These are phyloP conservation scores for Mortierella sp. DNA, from an alignment of 371 early-diverging fungal genomes.

Conservation along the genomic window DNA sequence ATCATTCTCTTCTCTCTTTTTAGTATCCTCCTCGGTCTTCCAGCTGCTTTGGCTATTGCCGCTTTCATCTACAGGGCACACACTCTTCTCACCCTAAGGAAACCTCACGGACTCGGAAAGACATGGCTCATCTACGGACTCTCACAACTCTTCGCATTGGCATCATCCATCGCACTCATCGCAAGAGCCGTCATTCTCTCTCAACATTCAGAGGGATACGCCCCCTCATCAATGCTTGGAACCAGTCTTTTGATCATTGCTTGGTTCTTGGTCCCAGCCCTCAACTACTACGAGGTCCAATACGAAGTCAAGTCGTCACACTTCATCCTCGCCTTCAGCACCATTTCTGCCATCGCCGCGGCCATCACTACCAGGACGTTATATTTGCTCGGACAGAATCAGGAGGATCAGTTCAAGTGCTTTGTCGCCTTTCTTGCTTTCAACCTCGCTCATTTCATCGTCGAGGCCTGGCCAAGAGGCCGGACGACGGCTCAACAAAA, in stretches of 20 bases:
- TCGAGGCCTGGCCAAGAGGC: constrained; percentile 33
- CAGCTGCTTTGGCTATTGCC: constrained; percentile 21
- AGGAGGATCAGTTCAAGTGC: constrained; percentile 14
- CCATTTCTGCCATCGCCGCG: constrained; percentile 11
- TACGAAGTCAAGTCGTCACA: constrained; percentile 33
- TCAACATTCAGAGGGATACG: constrained; percentile 8
- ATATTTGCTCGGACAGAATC: background rate
- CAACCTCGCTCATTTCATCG: constrained; percentile 19
- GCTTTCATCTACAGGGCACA: constrained; percentile 6
- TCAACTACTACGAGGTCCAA: constrained; percentile 21
- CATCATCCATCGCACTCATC: constrained; percentile 5
- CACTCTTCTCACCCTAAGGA: constrained; percentile 9
- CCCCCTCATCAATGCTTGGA: constrained; percentile 31
- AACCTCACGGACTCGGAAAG: constrained; percentile 22
- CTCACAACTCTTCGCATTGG: constrained; percentile 24
- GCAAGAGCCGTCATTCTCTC: constrained; percentile 16
- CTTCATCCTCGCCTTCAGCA: constrained; percentile 18
- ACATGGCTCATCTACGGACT: constrained; percentile 28
- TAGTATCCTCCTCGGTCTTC: constrained; percentile 25
- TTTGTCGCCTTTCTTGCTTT: constrained; percentile 24
- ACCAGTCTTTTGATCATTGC: constrained; percentile 23
- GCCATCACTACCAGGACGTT: constrained; percentile 26
- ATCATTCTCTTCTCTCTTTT: background rate
- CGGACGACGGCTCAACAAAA: constrained; percentile 19
- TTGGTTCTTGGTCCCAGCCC: constrained; percentile 5